Base-by-base conservation (phyloP, 306 rosid species). In the Geum urbanum region DNA sequence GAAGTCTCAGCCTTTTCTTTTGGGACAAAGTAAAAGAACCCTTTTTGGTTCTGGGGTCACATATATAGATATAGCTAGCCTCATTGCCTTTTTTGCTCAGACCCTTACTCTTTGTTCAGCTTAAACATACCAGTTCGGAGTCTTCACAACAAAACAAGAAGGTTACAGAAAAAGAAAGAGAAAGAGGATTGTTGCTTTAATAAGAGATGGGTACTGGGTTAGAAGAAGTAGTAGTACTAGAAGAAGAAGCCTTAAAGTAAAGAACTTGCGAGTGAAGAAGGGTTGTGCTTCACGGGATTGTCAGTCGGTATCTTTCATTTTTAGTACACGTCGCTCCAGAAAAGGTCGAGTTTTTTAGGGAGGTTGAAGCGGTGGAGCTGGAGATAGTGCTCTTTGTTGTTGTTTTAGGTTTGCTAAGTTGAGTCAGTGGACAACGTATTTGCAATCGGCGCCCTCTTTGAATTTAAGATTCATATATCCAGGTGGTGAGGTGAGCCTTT, bases 311-410 rank as follows among this genome's bases (percentile, higher is more conserved):
- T 79, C 86, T 82, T 84, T 83, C 85, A 69, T 84, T 60, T 72
- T 19, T 24, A 80, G 80, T 83, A 84, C 96, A 86, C 91, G 79
- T 88, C 81, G 89, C 88, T 87, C 89, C 91, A 86, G 77, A 84
- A 85, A 86, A 84, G 82, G 61, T 56, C 67, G 37, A 76, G 37
- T 47, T 9, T 9, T 35, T 60, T 47, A 43, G 50, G 18, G 49
- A 18, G 15, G 27, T 39, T 27, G 50, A 44, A 55, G 65, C 53
- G 54, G 74, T 55, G 64, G 65, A 12, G 27, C 4, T 32, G 49
- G 12, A 52, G 27, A 5, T 62, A 14, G 24, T 14, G 60, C 64
- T 20, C 12, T 66, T 13, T 49, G 52, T 37, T 5, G 4, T 0
- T 9, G 40, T 37, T 57, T 40, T 43, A 49, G 35, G 18, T 63